Conservation (phyloP, 2,329 filamentous ascomycete species). For the Diaporthe nobilis region DNA sequence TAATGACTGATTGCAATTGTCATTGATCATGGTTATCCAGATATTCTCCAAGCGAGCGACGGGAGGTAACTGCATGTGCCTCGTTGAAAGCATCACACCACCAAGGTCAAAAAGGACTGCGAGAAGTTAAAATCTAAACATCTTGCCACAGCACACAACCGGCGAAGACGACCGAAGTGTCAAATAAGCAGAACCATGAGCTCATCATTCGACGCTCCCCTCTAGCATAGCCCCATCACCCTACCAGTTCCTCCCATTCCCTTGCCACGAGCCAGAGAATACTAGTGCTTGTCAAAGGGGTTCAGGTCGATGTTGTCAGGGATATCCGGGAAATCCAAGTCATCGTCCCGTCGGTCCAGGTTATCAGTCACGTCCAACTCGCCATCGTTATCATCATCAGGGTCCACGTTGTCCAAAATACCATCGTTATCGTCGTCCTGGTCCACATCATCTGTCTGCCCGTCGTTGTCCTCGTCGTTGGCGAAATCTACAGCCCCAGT, state of each 20-base stretch:
- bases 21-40: not conserved
- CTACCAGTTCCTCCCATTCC: no score
- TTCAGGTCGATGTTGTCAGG: slow-evolving; percentile 3
- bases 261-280: not conserved
- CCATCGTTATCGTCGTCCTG: not conserved
- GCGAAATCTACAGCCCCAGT: not conserved
- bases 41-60: not conserved
- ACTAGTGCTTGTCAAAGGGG: slow-evolving; percentile 2
- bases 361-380: slow-evolving; percentile 6
- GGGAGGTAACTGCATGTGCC: not conserved
- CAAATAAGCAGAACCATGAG: not conserved
- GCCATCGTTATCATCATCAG: slow-evolving; percentile 6
- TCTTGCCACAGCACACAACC: not conserved
- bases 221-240: no score
- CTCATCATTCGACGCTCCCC: not conserved
- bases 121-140: not conserved
- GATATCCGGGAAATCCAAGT: not conserved
- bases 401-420: not conserved
- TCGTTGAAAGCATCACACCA: not conserved
- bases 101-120: not conserved
- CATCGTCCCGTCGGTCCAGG: not conserved
- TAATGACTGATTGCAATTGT: not conserved
- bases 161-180: not conserved
- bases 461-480: not conserved
- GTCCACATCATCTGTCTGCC: not conserved